These are phyloP conservation scores for Trametes meyenii DNA, from an alignment of 768 basidiomycete species.

Conservation along the genomic window DNA sequence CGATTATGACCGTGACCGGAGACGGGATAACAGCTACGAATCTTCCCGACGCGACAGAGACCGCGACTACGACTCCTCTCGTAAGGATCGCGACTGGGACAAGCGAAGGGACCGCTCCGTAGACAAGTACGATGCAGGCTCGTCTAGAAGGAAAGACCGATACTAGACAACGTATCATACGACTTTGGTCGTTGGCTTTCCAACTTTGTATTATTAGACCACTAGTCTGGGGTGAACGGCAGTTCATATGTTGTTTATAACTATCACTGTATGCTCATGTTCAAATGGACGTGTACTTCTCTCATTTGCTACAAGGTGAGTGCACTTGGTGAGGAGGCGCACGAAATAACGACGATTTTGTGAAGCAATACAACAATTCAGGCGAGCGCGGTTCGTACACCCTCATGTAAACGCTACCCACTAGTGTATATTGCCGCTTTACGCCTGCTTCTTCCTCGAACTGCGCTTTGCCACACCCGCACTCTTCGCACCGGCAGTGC, in stretches of 20 bases:
- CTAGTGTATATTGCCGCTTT: neutral
- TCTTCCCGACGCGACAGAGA: conserved; percentile 19
- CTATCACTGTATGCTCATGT: no score
- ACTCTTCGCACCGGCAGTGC: conserved; percentile 4
- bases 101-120: neutral
- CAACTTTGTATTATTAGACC: conserved; percentile 4
- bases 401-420: no score
- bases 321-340: no score
- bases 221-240: neutral
- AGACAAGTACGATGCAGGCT: conserved; percentile 10
- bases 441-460: conserved; percentile 35
- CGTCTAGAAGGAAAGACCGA: conserved; percentile 5
- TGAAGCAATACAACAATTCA: no score
- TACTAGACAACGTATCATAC: neutral
- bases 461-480: conserved; percentile 32
- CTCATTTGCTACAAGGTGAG: no score
- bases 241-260: no score
- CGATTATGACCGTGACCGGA: conserved; percentile 13
- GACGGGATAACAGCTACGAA: conserved; percentile 14
- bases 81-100: neutral
- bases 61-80: conserved; percentile 15
- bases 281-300: no score
- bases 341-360: no score
- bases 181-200: neutral
- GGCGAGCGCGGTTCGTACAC: no score